Percentiles rank a stretch among this genome's conserved stretches.
These are phyloP conservation scores for Suillus brevipes DNA, from an alignment of 768 basidiomycete species.

Conservation along the genomic window DNA sequence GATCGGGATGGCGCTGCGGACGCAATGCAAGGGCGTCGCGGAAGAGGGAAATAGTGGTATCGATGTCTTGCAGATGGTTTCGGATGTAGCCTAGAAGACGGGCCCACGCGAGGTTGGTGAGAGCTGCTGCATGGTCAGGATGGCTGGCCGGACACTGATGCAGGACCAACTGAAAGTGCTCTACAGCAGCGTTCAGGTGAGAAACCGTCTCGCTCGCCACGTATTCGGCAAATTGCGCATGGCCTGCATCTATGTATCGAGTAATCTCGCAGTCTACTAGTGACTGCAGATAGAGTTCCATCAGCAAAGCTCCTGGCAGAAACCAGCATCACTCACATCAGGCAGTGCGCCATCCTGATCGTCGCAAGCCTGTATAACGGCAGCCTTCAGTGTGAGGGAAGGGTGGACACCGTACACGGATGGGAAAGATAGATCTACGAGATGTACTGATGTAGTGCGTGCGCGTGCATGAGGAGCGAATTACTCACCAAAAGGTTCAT, in stretches of 20 bases:
- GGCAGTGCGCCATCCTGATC: neutral
- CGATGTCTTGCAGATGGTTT: neutral
- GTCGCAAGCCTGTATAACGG: neutral
- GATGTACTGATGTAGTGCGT: neutral
- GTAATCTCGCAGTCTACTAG: neutral
- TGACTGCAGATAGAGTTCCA: neutral
- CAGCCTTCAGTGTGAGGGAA: neutral
- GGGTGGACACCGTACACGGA: neutral
- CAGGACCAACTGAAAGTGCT: neutral
- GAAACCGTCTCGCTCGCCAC: neutral
- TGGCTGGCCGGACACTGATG: neutral
- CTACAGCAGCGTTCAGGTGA: neutral
- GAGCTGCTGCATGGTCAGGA: neutral
- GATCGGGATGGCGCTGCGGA: neutral
- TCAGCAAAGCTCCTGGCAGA: neutral
- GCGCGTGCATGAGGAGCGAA: neutral
- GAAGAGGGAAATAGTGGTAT: neutral
- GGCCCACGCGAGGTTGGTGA: slow-evolving; percentile 2
- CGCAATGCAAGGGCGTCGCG: neutral
- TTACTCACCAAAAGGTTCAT: neutral
- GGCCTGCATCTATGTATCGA: neutral
- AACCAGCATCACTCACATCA: neutral
- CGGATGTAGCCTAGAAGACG: neutral
- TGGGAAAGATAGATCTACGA: neutral
- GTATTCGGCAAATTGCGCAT: neutral